Conservation (phyloP, 805 yeast genomes). For the Wickerhamomyces xylosicus region DNA sequence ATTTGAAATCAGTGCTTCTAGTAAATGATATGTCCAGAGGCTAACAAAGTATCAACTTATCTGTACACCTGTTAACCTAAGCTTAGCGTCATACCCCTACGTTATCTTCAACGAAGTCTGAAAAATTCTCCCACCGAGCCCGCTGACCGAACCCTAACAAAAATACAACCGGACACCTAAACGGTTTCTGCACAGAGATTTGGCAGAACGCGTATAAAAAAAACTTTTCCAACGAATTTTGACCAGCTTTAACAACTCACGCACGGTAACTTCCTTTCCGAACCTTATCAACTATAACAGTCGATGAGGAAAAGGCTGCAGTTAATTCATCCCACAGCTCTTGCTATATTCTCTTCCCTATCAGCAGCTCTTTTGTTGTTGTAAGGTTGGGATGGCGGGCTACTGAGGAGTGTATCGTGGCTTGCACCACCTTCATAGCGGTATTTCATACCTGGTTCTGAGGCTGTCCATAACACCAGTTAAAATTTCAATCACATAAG, state of each 20-base stretch:
- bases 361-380: neutral
- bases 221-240: neutral
- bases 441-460: slow-evolving; percentile 23
- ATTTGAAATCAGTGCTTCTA: neutral
- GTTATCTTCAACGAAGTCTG: neutral
- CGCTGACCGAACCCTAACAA: neutral
- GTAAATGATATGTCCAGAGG: neutral
- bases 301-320: slow-evolving; percentile 38
- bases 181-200: too few species aligned
- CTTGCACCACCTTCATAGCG: slow-evolving; percentile 39
- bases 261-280: slow-evolving; percentile 2
- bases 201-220: too few species aligned
- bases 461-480: too few species aligned
- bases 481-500: too few species aligned
- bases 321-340: slow-evolving; percentile 25
- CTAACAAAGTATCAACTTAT: neutral
- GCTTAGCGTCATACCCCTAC: too few species aligned
- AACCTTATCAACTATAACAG: slow-evolving; percentile 47
- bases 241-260: neutral
- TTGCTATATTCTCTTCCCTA: neutral
- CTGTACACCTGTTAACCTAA: too few species aligned
- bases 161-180: neutral
- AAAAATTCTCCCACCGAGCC: neutral
- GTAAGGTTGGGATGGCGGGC: slow-evolving; percentile 25
- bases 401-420: slow-evolving; percentile 44